A percentile compares a stretch with the other conserved stretches of the same genome.
phyloP scores from a whole-genome alignment of 371 early-diverging fungal species.

The Haplosporangium sp. region DNA sequence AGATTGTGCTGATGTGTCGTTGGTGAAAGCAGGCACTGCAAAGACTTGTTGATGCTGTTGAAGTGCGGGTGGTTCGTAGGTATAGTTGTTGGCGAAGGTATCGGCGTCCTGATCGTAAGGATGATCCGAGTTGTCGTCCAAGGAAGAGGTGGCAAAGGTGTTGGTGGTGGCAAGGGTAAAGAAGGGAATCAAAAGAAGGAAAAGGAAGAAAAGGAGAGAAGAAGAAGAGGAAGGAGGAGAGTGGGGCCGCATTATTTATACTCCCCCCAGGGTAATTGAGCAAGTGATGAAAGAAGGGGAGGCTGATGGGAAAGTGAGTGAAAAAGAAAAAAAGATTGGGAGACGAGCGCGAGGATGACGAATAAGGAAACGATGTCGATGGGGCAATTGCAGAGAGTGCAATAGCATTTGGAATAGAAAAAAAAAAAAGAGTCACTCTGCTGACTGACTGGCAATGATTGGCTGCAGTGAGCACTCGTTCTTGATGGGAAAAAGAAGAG shows the following conservation, averaged over 20 bases:
- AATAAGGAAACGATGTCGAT: conserved; percentile 6
- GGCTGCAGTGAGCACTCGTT: not conserved
- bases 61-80: conserved; percentile 10
- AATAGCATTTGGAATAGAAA: not conserved
- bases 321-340: not conserved
- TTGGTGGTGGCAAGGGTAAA: conserved; percentile 2
- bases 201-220: conserved; percentile 9
- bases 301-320: conserved; percentile 1
- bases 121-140: conserved; percentile 2
- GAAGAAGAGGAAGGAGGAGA: not conserved
- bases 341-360: not conserved
- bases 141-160: conserved; percentile 12
- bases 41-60: conserved; percentile 38
- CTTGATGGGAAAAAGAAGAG: conserved; percentile 15
- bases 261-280: not conserved
- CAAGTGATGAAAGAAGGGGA: not conserved
- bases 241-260: conserved; percentile 22
- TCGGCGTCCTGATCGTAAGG: not conserved
- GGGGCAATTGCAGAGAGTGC: conserved; percentile 1
- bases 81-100: conserved; percentile 7
- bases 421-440: not conserved
- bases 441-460: not conserved
- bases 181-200: not conserved
- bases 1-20: conserved; percentile 4
- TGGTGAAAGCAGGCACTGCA: conserved; percentile 11